A percentile compares a stretch with the other conserved stretches of the same genome.
Conservation (phyloP, 805 yeast genomes). For the Middelhovenomyces tepae region DNA sequence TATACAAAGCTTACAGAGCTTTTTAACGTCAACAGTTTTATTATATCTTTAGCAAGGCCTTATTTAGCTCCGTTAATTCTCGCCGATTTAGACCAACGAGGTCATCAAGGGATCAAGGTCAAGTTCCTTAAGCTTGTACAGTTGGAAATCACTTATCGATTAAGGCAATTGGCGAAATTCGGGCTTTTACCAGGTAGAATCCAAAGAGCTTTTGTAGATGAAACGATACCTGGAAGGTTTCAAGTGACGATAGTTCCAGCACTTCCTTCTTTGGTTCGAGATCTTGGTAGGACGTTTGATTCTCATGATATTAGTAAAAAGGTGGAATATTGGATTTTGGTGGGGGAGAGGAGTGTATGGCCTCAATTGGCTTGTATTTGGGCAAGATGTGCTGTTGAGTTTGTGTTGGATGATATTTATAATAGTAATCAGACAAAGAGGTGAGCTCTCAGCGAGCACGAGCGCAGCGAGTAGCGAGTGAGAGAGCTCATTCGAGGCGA, state of each 20-base stretch:
- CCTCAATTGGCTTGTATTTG: constrained; percentile 75
- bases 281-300: constrained; percentile 70
- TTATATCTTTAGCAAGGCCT: constrained; percentile 88
- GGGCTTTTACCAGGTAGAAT: constrained; percentile 65
- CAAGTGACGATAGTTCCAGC: constrained; percentile 91
- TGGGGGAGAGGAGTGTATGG: constrained; percentile 93
- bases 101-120: constrained; percentile 29
- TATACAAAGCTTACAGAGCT: constrained; percentile 84
- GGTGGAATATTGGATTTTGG: constrained; percentile 79
- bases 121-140: constrained; percentile 49
- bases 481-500: no score
- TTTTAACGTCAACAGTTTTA: constrained; percentile 89
- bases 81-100: constrained; percentile 67
- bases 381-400: constrained; percentile 86
- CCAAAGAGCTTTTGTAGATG: constrained; percentile 77
- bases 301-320: constrained; percentile 61
- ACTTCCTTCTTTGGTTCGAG: constrained; percentile 56
- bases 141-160: constrained; percentile 76
- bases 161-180: constrained; percentile 67
- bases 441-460: no score
- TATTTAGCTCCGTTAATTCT: constrained; percentile 84
- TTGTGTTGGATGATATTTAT: constrained; percentile 71
- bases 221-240: constrained; percentile 71
- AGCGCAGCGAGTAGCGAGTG: no score
- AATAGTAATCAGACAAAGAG: no score